A percentile compares a stretch with the other conserved stretches of the same genome.
These are phyloP conservation scores for Pleurotus eryngii DNA, from an alignment of 768 basidiomycete genomes.

Conservation along the genomic window DNA sequence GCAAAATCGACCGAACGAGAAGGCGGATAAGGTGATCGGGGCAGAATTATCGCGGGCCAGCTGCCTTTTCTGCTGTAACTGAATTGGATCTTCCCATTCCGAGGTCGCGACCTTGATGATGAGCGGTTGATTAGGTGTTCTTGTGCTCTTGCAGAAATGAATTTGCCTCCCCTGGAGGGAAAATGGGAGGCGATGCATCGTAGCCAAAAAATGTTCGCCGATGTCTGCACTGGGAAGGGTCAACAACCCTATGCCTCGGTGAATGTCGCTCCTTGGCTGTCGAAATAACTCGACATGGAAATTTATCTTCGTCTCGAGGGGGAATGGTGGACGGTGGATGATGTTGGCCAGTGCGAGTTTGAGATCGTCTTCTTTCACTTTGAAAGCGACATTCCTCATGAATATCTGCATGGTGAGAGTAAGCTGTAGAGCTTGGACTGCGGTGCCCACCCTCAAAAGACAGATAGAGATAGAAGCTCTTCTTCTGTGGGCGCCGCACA, in stretches of 20 bases:
- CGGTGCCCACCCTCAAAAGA: too few species aligned
- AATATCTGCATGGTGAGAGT: neutral
- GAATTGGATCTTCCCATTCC: constrained; percentile 1
- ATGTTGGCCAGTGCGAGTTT: neutral
- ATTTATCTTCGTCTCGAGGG: neutral
- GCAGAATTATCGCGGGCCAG: neutral
- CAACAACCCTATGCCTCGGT: neutral
- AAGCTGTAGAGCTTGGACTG: too few species aligned
- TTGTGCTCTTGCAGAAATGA: neutral
- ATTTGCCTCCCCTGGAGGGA: neutral
- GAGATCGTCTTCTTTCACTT: constrained; percentile 3
- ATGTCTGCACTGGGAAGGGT: neutral
- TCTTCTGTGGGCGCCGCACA: too few species aligned
- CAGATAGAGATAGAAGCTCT: too few species aligned
- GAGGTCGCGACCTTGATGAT: neutral
- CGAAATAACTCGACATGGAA: neutral
- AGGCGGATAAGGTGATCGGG: neutral
- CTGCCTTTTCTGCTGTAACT: neutral
- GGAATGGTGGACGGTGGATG: constrained; percentile 4
- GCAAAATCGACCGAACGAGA: constrained; percentile 27
- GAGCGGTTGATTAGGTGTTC: neutral
- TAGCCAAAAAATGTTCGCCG: neutral
- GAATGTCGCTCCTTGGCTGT: neutral
- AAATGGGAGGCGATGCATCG: neutral
- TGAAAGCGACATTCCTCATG: neutral